Percentiles rank a stretch among this genome's conserved stretches.
phyloP scores from a whole-genome alignment of 2,329 filamentous ascomycete species.

The Diaporthe sp. region DNA sequence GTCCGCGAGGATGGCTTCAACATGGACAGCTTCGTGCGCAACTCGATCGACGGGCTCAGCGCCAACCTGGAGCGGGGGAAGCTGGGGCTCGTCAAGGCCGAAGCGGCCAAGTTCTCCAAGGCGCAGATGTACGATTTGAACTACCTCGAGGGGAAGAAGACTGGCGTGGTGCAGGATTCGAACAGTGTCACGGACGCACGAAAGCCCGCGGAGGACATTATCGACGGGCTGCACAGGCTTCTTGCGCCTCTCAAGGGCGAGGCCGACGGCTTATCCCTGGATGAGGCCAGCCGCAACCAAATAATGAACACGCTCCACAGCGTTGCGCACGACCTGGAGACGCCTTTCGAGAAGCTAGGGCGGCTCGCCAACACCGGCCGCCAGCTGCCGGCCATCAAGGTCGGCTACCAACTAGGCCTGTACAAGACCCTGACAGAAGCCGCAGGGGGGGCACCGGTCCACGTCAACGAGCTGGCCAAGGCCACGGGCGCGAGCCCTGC shows the following conservation, averaged over 20 bases:
- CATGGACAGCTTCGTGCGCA: conserved; percentile 51
- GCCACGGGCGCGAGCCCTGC: neutral
- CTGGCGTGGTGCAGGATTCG: neutral
- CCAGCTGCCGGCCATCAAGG: neutral
- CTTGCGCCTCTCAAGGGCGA: neutral
- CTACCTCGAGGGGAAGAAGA: neutral
- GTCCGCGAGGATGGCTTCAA: conserved; percentile 50
- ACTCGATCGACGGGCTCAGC: conserved; percentile 48
- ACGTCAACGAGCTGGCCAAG: neutral
- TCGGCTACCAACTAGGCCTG: neutral
- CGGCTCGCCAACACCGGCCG: neutral
- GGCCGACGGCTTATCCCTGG: neutral
- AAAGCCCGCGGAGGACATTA: neutral
- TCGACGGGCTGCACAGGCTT: neutral
- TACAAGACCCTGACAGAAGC: neutral
- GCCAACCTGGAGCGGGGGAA: conserved; percentile 46
- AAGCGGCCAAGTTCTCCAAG: neutral
- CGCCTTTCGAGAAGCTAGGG: neutral
- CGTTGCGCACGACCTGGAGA: neutral
- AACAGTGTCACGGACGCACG: neutral
- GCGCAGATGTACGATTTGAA: neutral
- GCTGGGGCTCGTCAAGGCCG: conserved; percentile 43
- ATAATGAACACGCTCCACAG: neutral
- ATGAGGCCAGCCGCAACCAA: neutral
- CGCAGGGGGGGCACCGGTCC: neutral